phyloP scores from a whole-genome alignment of 345 rosid species.

The Citrus cavaleriei region DNA sequence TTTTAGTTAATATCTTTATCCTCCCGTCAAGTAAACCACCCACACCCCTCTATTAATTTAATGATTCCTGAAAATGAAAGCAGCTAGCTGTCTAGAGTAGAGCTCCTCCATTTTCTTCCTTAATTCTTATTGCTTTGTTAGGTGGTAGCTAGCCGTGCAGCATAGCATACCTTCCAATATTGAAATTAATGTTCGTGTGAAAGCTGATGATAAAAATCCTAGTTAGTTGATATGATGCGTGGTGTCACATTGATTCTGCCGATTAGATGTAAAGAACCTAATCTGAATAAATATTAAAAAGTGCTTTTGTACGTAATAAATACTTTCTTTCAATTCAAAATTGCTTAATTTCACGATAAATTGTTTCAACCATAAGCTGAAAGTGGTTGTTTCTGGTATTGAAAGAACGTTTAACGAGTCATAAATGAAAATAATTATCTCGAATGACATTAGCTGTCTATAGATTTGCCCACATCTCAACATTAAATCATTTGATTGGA shows the following conservation, averaged over 20 bases:
- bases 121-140: not conserved
- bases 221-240: not conserved
- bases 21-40: conserved; percentile 26
- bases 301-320: not conserved
- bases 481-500: not conserved
- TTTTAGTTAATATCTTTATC: conserved; percentile 2
- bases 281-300: not conserved
- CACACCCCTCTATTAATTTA: not conserved
- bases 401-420: no score
- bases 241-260: not conserved
- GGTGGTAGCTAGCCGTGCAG: conserved; percentile 1
- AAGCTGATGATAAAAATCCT: not conserved
- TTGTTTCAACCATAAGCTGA: no score
- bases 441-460: no score
- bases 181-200: not conserved
- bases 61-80: conserved; percentile 20
- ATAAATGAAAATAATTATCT: no score
- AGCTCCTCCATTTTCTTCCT: not conserved
- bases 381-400: no score
- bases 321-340: not conserved
- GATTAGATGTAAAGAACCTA: no score
- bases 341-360: not conserved
- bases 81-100: not conserved
- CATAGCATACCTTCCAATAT: not conserved
- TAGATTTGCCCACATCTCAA: no score